A percentile compares a stretch with the other conserved stretches of the same genome.
phyloP scores from a whole-genome alignment of 2,329 filamentous ascomycete species.

The Ophiostoma pallidulum region DNA sequence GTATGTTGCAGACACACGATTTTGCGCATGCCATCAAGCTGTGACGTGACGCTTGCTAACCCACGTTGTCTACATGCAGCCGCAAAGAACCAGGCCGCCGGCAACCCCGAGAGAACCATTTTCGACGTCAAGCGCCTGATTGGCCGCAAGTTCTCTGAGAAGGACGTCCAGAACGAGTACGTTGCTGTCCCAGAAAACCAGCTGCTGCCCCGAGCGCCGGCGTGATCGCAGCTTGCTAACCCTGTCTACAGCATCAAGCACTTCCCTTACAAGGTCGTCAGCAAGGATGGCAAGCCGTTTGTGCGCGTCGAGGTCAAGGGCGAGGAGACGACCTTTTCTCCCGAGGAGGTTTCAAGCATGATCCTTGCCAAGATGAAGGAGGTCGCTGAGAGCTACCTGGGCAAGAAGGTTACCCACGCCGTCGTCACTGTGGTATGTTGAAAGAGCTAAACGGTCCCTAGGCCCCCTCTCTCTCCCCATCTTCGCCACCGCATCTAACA shows the following conservation, averaged over 20 bases:
- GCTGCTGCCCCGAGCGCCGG: too few species aligned
- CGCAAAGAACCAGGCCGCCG: slow-evolving; percentile 87
- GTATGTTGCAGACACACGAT: slow-evolving; percentile 1
- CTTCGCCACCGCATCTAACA: too few species aligned
- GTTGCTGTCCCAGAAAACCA: not conserved
- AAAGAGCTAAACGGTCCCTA: not conserved
- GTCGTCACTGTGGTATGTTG: slow-evolving; percentile 65
- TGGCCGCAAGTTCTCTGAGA: slow-evolving; percentile 72
- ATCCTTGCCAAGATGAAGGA: slow-evolving; percentile 55
- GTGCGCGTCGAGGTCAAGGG: slow-evolving; percentile 60
- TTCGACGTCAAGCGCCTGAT: slow-evolving; percentile 83
- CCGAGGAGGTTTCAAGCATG: slow-evolving; percentile 54
- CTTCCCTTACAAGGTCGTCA: slow-evolving; percentile 91
- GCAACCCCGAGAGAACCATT: slow-evolving; percentile 67
- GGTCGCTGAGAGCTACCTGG: slow-evolving; percentile 63
- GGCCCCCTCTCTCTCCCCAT: too few species aligned
- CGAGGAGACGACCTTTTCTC: slow-evolving; percentile 48
- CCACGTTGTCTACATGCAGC: slow-evolving; percentile 25
- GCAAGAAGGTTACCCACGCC: slow-evolving; percentile 76
- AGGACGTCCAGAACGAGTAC: slow-evolving; percentile 73
- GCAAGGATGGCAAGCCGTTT: slow-evolving; percentile 82
- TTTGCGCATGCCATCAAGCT: not conserved
- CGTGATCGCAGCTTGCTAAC: too few species aligned
- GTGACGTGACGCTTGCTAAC: not conserved
- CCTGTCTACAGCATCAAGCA: slow-evolving; percentile 59